A percentile compares a stretch with the other conserved stretches of the same genome.
These are phyloP conservation scores for Cladosporium sphaerospermum DNA, from an alignment of 2,329 filamentous ascomycete species.

Conservation along the genomic window DNA sequence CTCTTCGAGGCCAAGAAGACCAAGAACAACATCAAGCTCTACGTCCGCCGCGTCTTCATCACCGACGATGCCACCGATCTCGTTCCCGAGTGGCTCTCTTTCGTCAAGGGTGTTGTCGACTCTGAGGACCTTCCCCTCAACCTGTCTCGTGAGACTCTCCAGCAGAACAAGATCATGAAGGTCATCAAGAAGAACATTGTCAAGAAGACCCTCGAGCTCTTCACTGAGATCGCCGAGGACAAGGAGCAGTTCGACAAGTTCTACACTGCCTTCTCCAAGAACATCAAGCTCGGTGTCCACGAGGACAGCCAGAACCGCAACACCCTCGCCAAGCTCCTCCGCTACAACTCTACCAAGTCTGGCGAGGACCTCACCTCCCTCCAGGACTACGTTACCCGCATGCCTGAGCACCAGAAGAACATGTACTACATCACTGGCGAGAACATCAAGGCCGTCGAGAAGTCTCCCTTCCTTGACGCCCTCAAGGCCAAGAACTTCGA, in stretches of 20 bases:
- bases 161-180: constrained; percentile 99
- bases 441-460: constrained; percentile 94
- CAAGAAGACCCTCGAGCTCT: constrained; percentile 99
- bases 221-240: constrained; percentile 98
- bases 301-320: constrained; percentile 97
- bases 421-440: constrained; percentile 99
- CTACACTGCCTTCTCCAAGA: constrained; percentile 99
- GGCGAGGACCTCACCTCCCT: constrained; percentile 95
- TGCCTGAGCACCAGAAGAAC: constrained; percentile 99
- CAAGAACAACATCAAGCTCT: constrained; percentile 99
- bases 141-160: constrained; percentile 98
- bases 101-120: constrained; percentile 99
- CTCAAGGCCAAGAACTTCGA: constrained; percentile 99
- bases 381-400: constrained; percentile 95
- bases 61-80: constrained; percentile 98
- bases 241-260: constrained; percentile 99
- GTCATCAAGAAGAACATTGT: constrained; percentile 99
- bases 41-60: constrained; percentile 99
- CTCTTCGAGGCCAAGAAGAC: constrained; percentile 99
- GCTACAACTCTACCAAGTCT: constrained; percentile 98
- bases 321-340: constrained; percentile 91
- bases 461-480: constrained; percentile 97
- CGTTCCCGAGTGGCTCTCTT: constrained; percentile 98
- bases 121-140: constrained; percentile 99
- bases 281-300: constrained; percentile 99